Conservation (phyloP, 768 basidiomycete genomes). For the Pleurotus eryngii region DNA sequence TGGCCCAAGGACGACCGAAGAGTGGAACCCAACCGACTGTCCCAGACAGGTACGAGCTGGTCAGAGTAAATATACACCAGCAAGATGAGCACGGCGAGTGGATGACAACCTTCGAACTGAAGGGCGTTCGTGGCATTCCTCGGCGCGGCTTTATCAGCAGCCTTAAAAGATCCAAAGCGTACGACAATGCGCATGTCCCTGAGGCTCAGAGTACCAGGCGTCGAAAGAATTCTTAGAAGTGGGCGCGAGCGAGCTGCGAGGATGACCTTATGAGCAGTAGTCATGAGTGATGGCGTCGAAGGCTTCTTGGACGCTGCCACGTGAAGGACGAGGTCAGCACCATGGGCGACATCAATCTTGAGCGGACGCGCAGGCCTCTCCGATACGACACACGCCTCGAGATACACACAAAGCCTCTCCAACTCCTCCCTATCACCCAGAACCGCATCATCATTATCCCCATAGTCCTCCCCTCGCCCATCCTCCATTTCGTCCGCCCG, state of each 20-base stretch:
- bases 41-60: conserved; percentile 79
- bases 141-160: not conserved
- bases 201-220: not conserved
- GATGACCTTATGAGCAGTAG: conserved; percentile 67
- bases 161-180: not conserved
- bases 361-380: conserved; percentile 10
- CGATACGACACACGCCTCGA: conserved; percentile 21
- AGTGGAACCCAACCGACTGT: conserved; percentile 54
- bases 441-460: conserved; percentile 34
- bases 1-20: conserved; percentile 37
- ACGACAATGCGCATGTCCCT: not conserved
- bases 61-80: conserved; percentile 90
- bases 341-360: conserved; percentile 33
- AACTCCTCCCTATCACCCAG: conserved; percentile 33
- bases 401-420: conserved; percentile 28
- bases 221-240: not conserved
- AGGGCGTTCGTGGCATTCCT: not conserved
- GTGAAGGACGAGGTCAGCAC: conserved; percentile 62
- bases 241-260: conserved; percentile 53
- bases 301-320: conserved; percentile 21
- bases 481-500: too few species aligned
- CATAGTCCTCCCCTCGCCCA: conserved; percentile 25
- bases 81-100: conserved; percentile 70
- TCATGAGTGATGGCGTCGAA: conserved; percentile 26
- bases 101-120: conserved; percentile 50